Percentiles rank a stretch among this genome's conserved stretches.
Evolutionary conservation across 1,139 yeast species (phyloP).

Genomic region (Candida mesenterica): DNA sequence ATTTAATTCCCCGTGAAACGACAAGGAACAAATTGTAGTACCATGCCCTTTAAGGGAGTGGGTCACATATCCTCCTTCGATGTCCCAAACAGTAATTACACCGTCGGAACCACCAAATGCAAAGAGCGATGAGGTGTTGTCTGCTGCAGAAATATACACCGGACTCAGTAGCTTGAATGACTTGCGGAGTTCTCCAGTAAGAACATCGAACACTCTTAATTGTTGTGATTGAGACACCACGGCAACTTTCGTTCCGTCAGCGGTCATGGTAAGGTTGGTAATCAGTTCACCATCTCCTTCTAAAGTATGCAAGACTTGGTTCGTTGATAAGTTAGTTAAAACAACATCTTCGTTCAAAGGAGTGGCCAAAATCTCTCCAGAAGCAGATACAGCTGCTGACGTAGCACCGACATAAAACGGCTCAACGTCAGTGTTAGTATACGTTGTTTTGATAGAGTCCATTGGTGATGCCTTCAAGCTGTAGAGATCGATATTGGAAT

Average conservation of each 20-base stretch:
- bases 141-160: conserved; percentile 73
- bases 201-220: conserved; percentile 60
- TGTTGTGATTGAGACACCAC: conserved; percentile 83
- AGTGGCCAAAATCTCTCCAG: conserved; percentile 73
- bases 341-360: conserved; percentile 74
- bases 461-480: conserved; percentile 18
- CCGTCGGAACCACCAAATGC: conserved; percentile 98
- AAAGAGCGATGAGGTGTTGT: conserved; percentile 77
- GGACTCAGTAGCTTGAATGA: conserved; percentile 69
- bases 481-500: conserved; percentile 1
- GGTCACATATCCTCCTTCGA: conserved; percentile 82
- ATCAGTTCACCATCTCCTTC: conserved; percentile 86
- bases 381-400: conserved; percentile 64
- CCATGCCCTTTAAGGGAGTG: conserved; percentile 95
- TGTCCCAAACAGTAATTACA: conserved; percentile 86
- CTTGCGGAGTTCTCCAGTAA: conserved; percentile 47
- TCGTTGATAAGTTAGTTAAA: conserved; percentile 60
- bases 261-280: conserved; percentile 72
- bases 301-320: conserved; percentile 56
- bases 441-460: conserved; percentile 35
- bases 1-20: conserved; percentile 71
- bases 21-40: conserved; percentile 78
- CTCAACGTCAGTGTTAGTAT: conserved; percentile 32
- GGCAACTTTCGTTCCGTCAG: conserved; percentile 70
- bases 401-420: conserved; percentile 91